Conservation (phyloP, 345 rosid genomes). For the Moricandia arvensis region DNA sequence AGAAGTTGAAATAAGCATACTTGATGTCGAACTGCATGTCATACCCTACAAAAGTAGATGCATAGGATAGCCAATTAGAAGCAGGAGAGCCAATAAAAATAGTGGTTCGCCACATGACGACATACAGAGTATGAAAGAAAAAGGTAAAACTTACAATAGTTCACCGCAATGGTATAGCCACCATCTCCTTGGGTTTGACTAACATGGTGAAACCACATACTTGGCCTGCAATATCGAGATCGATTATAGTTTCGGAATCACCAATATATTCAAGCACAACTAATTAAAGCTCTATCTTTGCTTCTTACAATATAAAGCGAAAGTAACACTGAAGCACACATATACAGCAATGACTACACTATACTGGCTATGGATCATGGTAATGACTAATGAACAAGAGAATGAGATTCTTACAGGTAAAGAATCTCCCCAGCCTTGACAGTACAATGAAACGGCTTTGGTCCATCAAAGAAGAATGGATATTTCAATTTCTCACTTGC, state of each 20-base stretch:
- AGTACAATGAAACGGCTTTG: slow-evolving; percentile 68
- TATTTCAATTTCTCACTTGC: slow-evolving; percentile 52
- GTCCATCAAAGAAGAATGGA: slow-evolving; percentile 74
- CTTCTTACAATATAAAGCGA: background rate
- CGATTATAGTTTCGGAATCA: background rate
- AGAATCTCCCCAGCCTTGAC: slow-evolving; percentile 83
- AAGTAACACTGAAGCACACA: background rate
- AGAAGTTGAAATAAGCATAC: slow-evolving; percentile 83
- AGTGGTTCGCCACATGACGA: background rate
- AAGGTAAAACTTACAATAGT: slow-evolving; percentile 59
- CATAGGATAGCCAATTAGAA: background rate
- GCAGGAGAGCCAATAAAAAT: background rate
- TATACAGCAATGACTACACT: background rate
- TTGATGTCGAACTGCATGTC: slow-evolving; percentile 89
- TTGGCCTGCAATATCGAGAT: slow-evolving; percentile 61
- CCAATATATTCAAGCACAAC: too few relatives aligned
- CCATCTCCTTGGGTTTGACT: slow-evolving; percentile 68
- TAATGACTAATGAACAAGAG: background rate
- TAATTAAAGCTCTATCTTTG: too few relatives aligned
- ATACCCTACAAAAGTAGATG: slow-evolving; percentile 61
- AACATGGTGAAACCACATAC: slow-evolving; percentile 99
- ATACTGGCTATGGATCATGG: background rate
- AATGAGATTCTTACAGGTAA: slow-evolving; percentile 62
- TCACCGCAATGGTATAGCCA: slow-evolving; percentile 74
- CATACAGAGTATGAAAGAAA: background rate